phyloP scores from a whole-genome alignment of 345 rosid species.

The Lepidium didymum region DNA sequence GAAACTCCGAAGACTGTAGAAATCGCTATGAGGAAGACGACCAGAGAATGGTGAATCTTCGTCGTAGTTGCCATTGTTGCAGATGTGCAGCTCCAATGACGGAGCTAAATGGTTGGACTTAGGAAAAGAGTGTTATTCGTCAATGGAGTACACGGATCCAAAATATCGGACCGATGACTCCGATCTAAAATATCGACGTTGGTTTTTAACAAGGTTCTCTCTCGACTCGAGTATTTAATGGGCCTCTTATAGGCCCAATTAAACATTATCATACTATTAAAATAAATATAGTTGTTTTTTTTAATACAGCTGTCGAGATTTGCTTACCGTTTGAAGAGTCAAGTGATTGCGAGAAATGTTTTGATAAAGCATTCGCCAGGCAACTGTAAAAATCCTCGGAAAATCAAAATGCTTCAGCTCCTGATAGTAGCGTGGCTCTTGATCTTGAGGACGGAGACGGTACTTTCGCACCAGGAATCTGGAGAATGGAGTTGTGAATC shows the following conservation, averaged over 20 bases:
- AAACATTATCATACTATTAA: background rate
- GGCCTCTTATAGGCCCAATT: conserved; percentile 22
- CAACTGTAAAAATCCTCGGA: conserved; percentile 7
- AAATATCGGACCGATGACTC: conserved; percentile 19
- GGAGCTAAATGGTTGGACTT: conserved; percentile 13
- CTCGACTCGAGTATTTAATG: background rate
- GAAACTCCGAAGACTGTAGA: conserved; percentile 35
- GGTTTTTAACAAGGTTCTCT: conserved; percentile 1
- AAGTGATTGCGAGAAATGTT: background rate
- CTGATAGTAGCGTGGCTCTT: conserved; percentile 19
- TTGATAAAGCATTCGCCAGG: background rate
- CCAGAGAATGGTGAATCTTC: conserved; percentile 31
- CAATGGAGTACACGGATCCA: conserved; percentile 27
- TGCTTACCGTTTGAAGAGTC: conserved; percentile 28
- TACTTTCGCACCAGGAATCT: conserved; percentile 70
- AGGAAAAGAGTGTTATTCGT: conserved; percentile 4
- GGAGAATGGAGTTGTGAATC: conserved; percentile 87
- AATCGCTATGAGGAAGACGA: conserved; percentile 35
- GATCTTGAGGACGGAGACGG: conserved; percentile 20
- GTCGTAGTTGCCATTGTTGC: conserved; percentile 20
- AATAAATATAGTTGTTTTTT: background rate
- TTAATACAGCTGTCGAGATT: conserved; percentile 12
- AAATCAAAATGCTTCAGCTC: conserved; percentile 27
- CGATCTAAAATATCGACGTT: conserved; percentile 6
- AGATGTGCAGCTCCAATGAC: conserved; percentile 6